Evolutionary conservation across 768 basidiomycete genomes (phyloP).

Genomic region (Nevesoporus exiguus): DNA sequence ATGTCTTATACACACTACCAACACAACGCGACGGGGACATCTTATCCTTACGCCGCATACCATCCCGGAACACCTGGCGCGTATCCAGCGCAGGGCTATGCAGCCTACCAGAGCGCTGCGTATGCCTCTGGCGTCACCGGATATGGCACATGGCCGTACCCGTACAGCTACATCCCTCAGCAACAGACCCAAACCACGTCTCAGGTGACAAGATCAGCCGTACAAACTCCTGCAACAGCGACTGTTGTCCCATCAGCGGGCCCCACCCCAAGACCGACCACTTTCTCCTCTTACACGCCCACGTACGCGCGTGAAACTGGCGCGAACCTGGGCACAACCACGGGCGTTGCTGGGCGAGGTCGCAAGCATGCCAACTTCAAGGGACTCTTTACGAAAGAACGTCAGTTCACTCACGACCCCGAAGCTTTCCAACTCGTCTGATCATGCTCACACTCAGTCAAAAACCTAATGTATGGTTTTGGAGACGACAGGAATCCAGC

Average conservation of each 20-base stretch:
- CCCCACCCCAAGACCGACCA: slow-evolving; percentile 38
- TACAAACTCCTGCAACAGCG: slow-evolving; percentile 29
- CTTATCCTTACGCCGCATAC: slow-evolving; percentile 66
- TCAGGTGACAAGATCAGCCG: slow-evolving; percentile 29
- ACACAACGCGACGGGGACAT: slow-evolving; percentile 42
- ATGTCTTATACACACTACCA: slow-evolving; percentile 39
- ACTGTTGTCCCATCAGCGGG: slow-evolving; percentile 30
- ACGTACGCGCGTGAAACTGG: slow-evolving; percentile 48
- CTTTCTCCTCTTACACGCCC: slow-evolving; percentile 58
- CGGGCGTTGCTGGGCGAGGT: slow-evolving; percentile 44
- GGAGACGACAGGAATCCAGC: slow-evolving; percentile 89
- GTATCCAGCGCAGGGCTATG: slow-evolving; percentile 50
- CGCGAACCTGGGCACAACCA: slow-evolving; percentile 34
- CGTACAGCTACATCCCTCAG: slow-evolving; percentile 56
- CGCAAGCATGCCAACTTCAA: slow-evolving; percentile 67
- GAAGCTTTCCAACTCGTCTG: slow-evolving; percentile 10
- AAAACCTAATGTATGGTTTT: slow-evolving; percentile 89
- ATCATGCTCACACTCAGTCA: slow-evolving; percentile 45
- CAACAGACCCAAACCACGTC: slow-evolving; percentile 28
- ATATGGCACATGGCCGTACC: slow-evolving; percentile 69
- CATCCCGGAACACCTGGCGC: slow-evolving; percentile 44
- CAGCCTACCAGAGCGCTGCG: slow-evolving; percentile 36
- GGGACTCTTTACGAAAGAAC: slow-evolving; percentile 77
- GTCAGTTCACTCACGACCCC: slow-evolving; percentile 41
- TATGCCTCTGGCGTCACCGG: slow-evolving; percentile 67